Evolutionary conservation across 1,139 yeast species (phyloP), one percentile per base, ranked within the genome.

Genomic region (Zygotorulaspora mrakii): DNA sequence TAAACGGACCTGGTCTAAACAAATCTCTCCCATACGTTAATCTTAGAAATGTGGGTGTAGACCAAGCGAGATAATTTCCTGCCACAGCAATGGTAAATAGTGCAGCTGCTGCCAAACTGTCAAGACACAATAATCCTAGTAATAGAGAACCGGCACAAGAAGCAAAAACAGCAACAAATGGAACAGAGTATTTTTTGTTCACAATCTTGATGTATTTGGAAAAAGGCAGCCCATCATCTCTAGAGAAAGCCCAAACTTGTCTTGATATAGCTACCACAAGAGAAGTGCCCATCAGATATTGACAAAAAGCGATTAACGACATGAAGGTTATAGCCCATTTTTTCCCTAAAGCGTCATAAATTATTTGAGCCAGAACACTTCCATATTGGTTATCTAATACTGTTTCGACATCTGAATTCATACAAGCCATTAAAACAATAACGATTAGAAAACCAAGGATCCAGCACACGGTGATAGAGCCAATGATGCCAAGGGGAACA

Each of bases 241-340:
- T 65, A n/a, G 77, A 70, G 49, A 73, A 70, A 1, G 77, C 76
- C 73, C 74, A 73, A 33, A 71, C 62, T 53, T 71, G 76, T 55
- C 77, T 66, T 10, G 75, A 73, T 33, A 71, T 68, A 5, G 77
- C 77, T 11, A 73, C 69, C 28, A 71, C 58, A 22, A 74, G 68
- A 1, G 80, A 73, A n/a, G 76, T 68, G 3, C 86, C 87, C 86
- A 82, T 82, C 38, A 78, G 57, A 61, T 74, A 79, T 59, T 78
- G 84, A 37, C 82, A 79, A 49, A 70, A 62, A 1, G 81, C 77
- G 53, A 77, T 76, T 34, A 78, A 57, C 1, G 76, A 56, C 81
- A 79, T 77, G 40, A 81, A 74, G 0, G 80, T 81, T 46, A 79
- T 66, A 2, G 87, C 79, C 86, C 88, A 82, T 36, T 70, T 67